A percentile compares a stretch with the other conserved stretches of the same genome.
These are phyloP conservation scores for Laburnicola sp. DNA, from an alignment of 2,329 filamentous ascomycete genomes.

Conservation along the genomic window DNA sequence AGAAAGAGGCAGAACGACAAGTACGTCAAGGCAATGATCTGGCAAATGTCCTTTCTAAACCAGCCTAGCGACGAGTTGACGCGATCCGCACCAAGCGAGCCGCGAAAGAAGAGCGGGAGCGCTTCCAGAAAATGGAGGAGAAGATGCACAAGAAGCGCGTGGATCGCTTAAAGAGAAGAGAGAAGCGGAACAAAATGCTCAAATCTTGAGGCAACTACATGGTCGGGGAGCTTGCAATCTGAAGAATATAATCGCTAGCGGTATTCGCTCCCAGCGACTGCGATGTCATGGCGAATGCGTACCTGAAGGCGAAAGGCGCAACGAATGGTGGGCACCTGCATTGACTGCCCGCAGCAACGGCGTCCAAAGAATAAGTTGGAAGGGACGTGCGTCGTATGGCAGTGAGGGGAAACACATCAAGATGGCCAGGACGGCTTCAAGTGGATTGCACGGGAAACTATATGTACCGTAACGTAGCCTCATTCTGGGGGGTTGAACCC, in stretches of 20 bases:
- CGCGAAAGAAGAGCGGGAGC: slow-evolving; percentile 82
- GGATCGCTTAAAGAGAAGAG: slow-evolving; percentile 88
- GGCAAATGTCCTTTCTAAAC: slow-evolving; percentile 10
- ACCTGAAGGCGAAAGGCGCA: not conserved
- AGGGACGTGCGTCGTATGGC: too few species aligned
- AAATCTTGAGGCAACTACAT: slow-evolving; percentile 47
- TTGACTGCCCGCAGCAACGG: not conserved
- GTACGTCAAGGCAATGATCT: slow-evolving; percentile 54
- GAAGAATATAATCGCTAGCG: not conserved
- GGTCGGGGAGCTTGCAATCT: not conserved
- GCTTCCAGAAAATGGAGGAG: slow-evolving; percentile 91
- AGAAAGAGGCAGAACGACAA: slow-evolving; percentile 87
- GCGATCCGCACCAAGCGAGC: slow-evolving; percentile 81
- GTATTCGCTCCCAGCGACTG: too few species aligned
- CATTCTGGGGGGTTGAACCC: too few species aligned
- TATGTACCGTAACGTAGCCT: too few species aligned
- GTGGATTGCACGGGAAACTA: too few species aligned
- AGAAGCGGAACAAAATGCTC: slow-evolving; percentile 89
- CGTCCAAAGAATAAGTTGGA: too few species aligned
- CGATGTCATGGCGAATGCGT: too few species aligned
- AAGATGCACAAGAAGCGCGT: slow-evolving; percentile 95
- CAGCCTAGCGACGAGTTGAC: slow-evolving; percentile 69
- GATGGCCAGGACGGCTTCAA: too few species aligned
- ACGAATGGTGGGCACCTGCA: not conserved
- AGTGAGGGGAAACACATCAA: too few species aligned